Base-by-base conservation (phyloP, 192 early-diverging fungal species). In the Coemansia sp. region DNA sequence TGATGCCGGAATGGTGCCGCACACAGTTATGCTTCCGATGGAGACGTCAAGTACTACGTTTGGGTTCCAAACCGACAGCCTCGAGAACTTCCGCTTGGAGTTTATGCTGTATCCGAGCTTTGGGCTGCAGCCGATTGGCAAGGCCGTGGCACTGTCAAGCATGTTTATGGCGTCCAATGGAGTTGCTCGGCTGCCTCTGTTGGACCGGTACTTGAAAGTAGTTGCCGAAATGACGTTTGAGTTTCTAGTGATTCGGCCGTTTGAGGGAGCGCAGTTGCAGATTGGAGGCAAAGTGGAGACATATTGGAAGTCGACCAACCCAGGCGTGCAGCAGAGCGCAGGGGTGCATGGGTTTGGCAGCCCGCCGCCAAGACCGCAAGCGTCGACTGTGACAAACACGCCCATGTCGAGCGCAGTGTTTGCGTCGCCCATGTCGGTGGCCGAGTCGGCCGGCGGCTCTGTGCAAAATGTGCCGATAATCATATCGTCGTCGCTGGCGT, bases 221-320 rank as follows among this genome's bases (percentile, higher is more conserved):
- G 90, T 99, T 17, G 97, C 95, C 1, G 93, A 99, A 68, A 53
- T 98, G 22, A 75, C 86, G 23, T 94, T 96, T 62, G 89, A 87
- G 53, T 92, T 88, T 59, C 82, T 89, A 23, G 84, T 95, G 4
- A 85, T 99, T 27, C 86, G 87, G 58, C 93, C 97, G 2, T 95
- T 99, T 73, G 84, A 83, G 50, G 94, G 94, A 48, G 88, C 91
- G 2, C 85, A 89, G 43, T 81, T 99, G 63, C 89, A 91, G 75
- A 96, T 98, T 70, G 97, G 94, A 17, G 97, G 97, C 19, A 90
- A 90, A 39, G 91, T 98, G 19, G 95, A 96, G 69, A 99, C 97
- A 0, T 99, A 99, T 75, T 99, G 97, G 97, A 99, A 98, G 83
- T 91, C 94, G 5, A 96, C 94, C 9, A 91, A 92, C 66, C 89